phyloP scores from a whole-genome alignment of 108 stramenopile species.

The Cyclostephanos tholiformis region DNA sequence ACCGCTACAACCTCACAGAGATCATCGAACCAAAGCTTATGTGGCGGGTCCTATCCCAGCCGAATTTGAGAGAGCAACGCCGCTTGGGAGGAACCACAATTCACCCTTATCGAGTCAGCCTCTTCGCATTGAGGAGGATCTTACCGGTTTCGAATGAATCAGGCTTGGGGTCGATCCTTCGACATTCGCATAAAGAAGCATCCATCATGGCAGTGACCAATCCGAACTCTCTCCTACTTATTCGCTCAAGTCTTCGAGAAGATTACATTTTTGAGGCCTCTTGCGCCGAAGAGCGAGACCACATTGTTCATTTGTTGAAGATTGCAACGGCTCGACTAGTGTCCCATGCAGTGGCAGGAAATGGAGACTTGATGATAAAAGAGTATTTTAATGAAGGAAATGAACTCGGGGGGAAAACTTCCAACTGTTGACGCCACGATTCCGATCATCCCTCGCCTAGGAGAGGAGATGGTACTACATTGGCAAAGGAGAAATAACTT shows the following conservation, averaged over 20 bases:
- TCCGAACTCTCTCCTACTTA: slow-evolving; percentile 32
- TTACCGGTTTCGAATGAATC: slow-evolving; percentile 18
- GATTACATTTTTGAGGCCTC: slow-evolving; percentile 47
- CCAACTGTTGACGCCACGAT: no score
- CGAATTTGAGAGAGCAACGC: slow-evolving; percentile 22
- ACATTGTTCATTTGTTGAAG: slow-evolving; percentile 50
- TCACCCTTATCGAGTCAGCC: slow-evolving; percentile 35
- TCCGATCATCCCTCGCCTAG: no score
- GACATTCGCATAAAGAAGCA: slow-evolving; percentile 2
- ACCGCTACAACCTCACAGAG: slow-evolving; percentile 54
- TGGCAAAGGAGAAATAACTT: no score
- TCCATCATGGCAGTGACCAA: slow-evolving; percentile 21
- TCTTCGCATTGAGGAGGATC: slow-evolving; percentile 40
- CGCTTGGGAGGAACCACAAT: slow-evolving; percentile 13
- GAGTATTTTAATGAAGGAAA: slow-evolving; percentile 48
- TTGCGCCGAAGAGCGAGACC: slow-evolving; percentile 33
- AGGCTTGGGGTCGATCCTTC: background rate
- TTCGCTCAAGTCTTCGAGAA: slow-evolving; percentile 36
- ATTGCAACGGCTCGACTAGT: slow-evolving; percentile 49
- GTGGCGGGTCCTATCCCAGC: slow-evolving; percentile 60
- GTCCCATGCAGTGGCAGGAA: slow-evolving; percentile 39
- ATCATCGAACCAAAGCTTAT: slow-evolving; percentile 79
- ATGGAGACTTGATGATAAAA: slow-evolving; percentile 36
- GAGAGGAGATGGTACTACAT: no score
- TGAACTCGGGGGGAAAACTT: no score